phyloP scores from a whole-genome alignment of 108 stramenopile species.

The Skeletonema costatum region DNA sequence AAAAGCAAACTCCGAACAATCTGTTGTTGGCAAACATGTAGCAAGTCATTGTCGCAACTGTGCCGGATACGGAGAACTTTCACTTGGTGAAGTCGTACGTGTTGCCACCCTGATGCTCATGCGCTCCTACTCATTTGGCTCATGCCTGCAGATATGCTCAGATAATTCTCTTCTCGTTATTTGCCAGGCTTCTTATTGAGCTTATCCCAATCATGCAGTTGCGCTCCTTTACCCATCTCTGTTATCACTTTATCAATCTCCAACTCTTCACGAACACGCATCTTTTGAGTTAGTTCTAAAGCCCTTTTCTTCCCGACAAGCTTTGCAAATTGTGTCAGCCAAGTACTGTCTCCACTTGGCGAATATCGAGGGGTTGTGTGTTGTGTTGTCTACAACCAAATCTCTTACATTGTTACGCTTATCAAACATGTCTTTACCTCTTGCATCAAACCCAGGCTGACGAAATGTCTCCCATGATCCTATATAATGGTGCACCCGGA shows the following conservation, averaged over 20 bases:
- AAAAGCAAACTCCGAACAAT: too few relatives aligned
- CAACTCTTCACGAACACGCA: neutral
- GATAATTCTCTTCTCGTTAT: too few relatives aligned
- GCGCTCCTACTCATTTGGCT: too few relatives aligned
- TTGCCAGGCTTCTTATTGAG: neutral
- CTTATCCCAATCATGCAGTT: neutral
- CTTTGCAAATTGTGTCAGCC: slow-evolving; percentile 8
- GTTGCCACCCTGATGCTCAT: too few relatives aligned
- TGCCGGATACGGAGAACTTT: too few relatives aligned
- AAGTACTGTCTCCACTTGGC: neutral
- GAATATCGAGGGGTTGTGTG: slow-evolving; percentile 5
- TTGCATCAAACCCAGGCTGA: slow-evolving; percentile 9
- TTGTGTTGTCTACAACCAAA: neutral
- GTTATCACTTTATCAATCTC: neutral
- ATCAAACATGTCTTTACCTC: neutral
- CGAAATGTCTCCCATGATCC: slow-evolving; percentile 17
- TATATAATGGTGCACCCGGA: slow-evolving; percentile 15
- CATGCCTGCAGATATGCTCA: too few relatives aligned
- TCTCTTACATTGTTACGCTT: slow-evolving; percentile 1
- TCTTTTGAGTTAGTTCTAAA: slow-evolving; percentile 1
- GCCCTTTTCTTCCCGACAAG: slow-evolving; percentile 19
- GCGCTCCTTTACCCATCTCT: neutral
- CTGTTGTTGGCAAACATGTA: too few relatives aligned
- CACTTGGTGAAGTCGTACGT: too few relatives aligned
- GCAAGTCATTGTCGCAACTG: too few relatives aligned